These are phyloP conservation scores for Maudiozyma turicensis DNA, from an alignment of 805 yeast genomes.

Conservation along the genomic window DNA sequence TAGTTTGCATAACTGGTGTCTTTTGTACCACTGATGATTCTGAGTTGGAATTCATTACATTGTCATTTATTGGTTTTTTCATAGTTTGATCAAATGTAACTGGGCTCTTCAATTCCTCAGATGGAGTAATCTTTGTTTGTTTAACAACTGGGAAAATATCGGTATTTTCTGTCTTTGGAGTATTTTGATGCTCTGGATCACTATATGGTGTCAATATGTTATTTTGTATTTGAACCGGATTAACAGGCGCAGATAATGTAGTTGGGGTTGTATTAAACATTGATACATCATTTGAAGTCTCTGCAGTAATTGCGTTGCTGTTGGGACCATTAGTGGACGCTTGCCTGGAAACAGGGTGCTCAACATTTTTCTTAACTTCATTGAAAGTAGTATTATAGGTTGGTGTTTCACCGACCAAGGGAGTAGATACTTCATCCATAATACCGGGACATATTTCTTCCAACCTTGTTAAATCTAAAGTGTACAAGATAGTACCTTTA, in stretches of 20 bases:
- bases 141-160: neutral
- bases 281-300: neutral
- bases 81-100: neutral
- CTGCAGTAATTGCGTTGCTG: neutral
- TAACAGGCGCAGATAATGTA: constrained; percentile 3
- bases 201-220: constrained; percentile 25
- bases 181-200: constrained; percentile 8
- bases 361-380: neutral
- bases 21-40: neutral
- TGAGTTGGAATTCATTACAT: neutral
- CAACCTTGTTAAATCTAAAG: constrained; percentile 43
- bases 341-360: neutral
- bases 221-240: constrained; percentile 3
- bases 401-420: neutral
- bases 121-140: neutral
- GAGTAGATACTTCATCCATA: constrained; percentile 6
- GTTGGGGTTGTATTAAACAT: constrained; percentile 1
- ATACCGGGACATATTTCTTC: constrained; percentile 32
- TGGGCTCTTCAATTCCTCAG: neutral
- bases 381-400: neutral
- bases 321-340: neutral
- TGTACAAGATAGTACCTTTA: constrained; percentile 51
- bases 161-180: constrained; percentile 4
- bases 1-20: neutral
- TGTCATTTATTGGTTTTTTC: no score